Evolutionary conservation across 352 stramenopile genomes (phyloP), one percentile per base, ranked within the genome.

Genomic region (Blastocystis sp.): DNA sequence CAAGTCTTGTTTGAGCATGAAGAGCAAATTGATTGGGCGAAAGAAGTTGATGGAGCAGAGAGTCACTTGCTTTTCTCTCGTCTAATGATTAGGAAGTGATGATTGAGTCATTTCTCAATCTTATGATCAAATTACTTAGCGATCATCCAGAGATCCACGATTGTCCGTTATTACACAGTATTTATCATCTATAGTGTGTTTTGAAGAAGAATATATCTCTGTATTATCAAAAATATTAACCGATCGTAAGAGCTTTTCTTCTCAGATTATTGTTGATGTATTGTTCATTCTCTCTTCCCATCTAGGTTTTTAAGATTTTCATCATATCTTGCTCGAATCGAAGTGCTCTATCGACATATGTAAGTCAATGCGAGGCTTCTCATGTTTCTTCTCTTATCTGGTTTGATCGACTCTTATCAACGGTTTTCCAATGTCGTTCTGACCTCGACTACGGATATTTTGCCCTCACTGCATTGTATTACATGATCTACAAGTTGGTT

Each of bases 401-500:
- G 71, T 32, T 65, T 52, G 46, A 83, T 42, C 46, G 66, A 12
- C 21, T 59, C 4, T 43, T 83, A n/a, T 65, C 46, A 14, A 59
- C 71, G 4, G 46, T 83, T 9, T 83, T 83, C 32, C 71, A 83
- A 54, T 83, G 71, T 46, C 58, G 46, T 29, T 21, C 29, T 7
- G 71, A 83, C 27, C 29, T 65, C 3, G 27, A 67, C 51, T 59
- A 65, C 14, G 32, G 21, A 11, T 51, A 19, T 5, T 27, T 51
- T 21, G 49, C 71, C n/a, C 21, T 66, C 0, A 63, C 16, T 43
- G 71, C 71, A 1, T 37, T 83, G 12, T 83, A 83, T 21, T 83
- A 83, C 46, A 83, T 83, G 71, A 52, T 83, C n/a, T 83, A 83
- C 29, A 59, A 83, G 71, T 83, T 46, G 14, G 5, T 12, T 21